Conservation (phyloP, 2,329 filamentous ascomycete species). For the Truncatella angustata region DNA sequence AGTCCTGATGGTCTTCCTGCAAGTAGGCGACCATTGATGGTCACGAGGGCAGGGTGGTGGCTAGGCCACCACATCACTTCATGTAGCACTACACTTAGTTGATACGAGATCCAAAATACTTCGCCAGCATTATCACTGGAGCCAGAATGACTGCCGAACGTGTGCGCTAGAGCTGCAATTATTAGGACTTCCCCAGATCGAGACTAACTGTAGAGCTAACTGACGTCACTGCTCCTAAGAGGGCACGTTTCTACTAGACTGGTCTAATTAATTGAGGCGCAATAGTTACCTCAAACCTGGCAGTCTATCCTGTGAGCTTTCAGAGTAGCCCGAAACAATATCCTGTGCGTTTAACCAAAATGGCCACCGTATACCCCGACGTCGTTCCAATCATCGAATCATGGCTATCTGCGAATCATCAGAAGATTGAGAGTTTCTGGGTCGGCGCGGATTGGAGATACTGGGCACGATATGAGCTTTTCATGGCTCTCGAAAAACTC, state of each 20-base stretch:
- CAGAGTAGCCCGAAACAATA: not conserved
- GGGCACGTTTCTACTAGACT: too few species aligned
- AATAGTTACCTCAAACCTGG: not conserved
- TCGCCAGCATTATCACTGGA: too few species aligned
- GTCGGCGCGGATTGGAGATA: constrained; percentile 1
- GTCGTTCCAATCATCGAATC: not conserved
- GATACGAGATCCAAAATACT: too few species aligned
- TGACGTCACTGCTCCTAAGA: too few species aligned
- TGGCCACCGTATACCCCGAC: not conserved
- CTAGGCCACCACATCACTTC: too few species aligned
- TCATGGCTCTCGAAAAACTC: constrained; percentile 1
- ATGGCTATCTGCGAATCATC: not conserved
- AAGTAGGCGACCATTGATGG: constrained; percentile 5
- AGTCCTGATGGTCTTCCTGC: constrained; percentile 18
- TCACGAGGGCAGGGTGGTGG: too few species aligned
- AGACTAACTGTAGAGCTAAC: too few species aligned
- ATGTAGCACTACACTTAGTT: too few species aligned
- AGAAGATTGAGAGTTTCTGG: constrained; percentile 1
- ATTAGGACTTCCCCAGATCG: too few species aligned
- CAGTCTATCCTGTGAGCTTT: not conserved
- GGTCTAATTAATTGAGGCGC: too few species aligned
- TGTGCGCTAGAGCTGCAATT: too few species aligned
- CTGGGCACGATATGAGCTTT: constrained; percentile 2
- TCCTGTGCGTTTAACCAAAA: not conserved
- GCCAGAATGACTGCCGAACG: too few species aligned